Evolutionary conservation across 208 protist genomes (phyloP), one percentile per base, ranked within the genome.

Genomic region (Borovskyia barvae): DNA sequence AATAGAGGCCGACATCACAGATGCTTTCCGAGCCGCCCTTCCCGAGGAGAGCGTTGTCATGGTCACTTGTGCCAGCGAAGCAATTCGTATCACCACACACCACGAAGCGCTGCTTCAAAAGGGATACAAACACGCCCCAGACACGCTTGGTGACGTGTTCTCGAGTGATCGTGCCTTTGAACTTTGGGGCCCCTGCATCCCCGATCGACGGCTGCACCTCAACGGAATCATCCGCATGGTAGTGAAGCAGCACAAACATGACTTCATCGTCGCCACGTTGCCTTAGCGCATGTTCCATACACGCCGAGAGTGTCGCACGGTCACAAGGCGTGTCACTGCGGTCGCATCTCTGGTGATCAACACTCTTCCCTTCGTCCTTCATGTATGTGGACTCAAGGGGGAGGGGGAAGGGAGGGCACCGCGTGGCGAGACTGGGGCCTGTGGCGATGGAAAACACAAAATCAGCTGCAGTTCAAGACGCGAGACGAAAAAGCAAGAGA

Each of bases 1-100:
- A 73, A 43, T 72, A 45, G 12, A 85, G 3, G 0, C 56, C 74
- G 28, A 85, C 71, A 36, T 78, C 69, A 25, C 78, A 80, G 4
- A 20, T 37, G 5, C 20, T 35, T 33, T 19, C 33, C 33, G 8
- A 8, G 1, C 32, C 49, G 41, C 9, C 8, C 24, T 41, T 35
- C 28, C 39, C 50, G 12, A 25, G 30, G 15, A 7, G 25, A 7
- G 52, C 32, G 52, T 11, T 36, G n/a, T n/a, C n/a, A n/a, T n/a
- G n/a, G n/a, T n/a, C n/a, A n/a, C n/a, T n/a, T n/a, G n/a, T n/a
- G n/a, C n/a, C n/a, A n/a, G n/a, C n/a, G n/a, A n/a, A n/a, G n/a
- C n/a, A n/a, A n/a, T n/a, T n/a, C n/a, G n/a, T n/a, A n/a, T n/a
- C n/a, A n/a, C n/a, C n/a, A n/a, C n/a, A n/a, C n/a, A n/a, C n/a